A percentile compares a stretch with the other conserved stretches of the same genome.
Conservation (phyloP, 805 yeast genomes). For the Wickerhamiella occidentalis region DNA sequence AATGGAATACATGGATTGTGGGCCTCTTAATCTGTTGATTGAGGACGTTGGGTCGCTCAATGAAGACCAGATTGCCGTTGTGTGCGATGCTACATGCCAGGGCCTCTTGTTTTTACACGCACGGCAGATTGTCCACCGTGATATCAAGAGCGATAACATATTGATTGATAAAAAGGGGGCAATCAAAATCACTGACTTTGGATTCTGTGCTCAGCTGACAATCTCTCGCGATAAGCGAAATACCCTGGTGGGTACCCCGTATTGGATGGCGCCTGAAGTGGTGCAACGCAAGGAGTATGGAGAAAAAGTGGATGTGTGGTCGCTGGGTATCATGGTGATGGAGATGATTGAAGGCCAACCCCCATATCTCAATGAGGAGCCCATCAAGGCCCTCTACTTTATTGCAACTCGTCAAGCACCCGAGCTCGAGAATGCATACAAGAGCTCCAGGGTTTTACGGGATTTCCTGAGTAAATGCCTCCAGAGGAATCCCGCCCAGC, state of each 20-base stretch:
- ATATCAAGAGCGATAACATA: slow-evolving; percentile 91
- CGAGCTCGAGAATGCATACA: slow-evolving; percentile 77
- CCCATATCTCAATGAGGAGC: slow-evolving; percentile 91
- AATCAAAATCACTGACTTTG: slow-evolving; percentile 91
- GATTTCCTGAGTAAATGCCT: slow-evolving; percentile 83
- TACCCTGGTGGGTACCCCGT: slow-evolving; percentile 67
- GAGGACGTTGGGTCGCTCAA: slow-evolving; percentile 70
- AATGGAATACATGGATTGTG: slow-evolving; percentile 98
- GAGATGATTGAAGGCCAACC: slow-evolving; percentile 96
- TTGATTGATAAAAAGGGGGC: slow-evolving; percentile 77
- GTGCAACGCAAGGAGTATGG: slow-evolving; percentile 35
- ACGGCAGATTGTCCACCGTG: slow-evolving; percentile 88
- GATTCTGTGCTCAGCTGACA: slow-evolving; percentile 89
- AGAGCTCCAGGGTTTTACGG: slow-evolving; percentile 51
- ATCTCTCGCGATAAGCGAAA: slow-evolving; percentile 66
- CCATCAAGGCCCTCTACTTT: slow-evolving; percentile 84
- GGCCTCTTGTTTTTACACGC: slow-evolving; percentile 75
- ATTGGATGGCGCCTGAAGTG: slow-evolving; percentile 48
- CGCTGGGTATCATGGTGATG: slow-evolving; percentile 83
- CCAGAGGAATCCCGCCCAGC: slow-evolving; percentile 84
- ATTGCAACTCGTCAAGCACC: slow-evolving; percentile 92
- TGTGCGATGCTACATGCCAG: slow-evolving; percentile 63
- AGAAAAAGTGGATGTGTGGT: slow-evolving; percentile 93
- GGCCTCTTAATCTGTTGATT: slow-evolving; percentile 71
- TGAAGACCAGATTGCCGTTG: slow-evolving; percentile 68